These are phyloP conservation scores for Macrotyloma uniflorum DNA, from an alignment of 306 rosid species.

Conservation along the genomic window DNA sequence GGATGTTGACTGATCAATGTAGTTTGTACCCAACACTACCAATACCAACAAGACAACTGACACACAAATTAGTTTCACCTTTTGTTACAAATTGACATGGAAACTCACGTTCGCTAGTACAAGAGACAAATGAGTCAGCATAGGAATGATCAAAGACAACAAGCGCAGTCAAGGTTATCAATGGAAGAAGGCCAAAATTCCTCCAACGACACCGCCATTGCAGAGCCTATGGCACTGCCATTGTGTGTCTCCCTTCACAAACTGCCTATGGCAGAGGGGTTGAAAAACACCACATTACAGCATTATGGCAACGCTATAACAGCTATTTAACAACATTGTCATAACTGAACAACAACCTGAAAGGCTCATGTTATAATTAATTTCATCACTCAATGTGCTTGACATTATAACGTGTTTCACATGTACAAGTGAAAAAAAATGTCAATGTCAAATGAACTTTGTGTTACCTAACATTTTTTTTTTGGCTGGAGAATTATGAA, in stretches of 20 bases:
- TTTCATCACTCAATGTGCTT: slow-evolving; percentile 1
- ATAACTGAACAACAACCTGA: not conserved
- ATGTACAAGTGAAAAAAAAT: not conserved
- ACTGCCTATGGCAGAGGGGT: too few relatives aligned
- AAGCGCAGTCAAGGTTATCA: too few relatives aligned
- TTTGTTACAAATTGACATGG: not conserved
- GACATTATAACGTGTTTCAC: not conserved
- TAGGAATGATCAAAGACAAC: not conserved
- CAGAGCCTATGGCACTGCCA: too few relatives aligned
- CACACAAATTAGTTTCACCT: not conserved
- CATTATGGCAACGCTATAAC: too few relatives aligned
- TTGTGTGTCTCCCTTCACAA: too few relatives aligned
- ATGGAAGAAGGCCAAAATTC: too few relatives aligned
- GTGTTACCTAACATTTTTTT: not conserved
- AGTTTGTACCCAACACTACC: not conserved
- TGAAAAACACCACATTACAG: too few relatives aligned
- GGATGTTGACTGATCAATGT: not conserved
- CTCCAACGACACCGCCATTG: too few relatives aligned
- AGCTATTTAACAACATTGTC: not conserved
- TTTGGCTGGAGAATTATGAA: not conserved
- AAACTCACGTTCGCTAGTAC: not conserved
- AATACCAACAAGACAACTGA: not conserved
- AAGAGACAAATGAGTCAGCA: not conserved
- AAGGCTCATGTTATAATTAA: not conserved
- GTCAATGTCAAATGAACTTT: not conserved